Conservation (phyloP, 1,139 yeast genomes). For the Magnusiomyces ingens region DNA sequence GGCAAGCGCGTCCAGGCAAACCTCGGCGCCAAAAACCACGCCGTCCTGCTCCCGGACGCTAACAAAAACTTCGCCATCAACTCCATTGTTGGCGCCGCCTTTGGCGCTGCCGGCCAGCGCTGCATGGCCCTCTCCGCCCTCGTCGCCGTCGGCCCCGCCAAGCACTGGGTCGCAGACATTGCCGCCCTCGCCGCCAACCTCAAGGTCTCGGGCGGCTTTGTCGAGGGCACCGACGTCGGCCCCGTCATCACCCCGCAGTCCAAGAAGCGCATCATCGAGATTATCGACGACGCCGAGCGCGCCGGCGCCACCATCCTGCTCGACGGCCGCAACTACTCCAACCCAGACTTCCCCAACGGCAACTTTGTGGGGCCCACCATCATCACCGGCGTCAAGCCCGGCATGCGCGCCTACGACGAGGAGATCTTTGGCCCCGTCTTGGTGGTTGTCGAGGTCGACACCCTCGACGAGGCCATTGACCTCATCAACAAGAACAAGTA, state of each 20-base stretch:
- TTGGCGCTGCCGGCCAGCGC: slow-evolving; percentile 83
- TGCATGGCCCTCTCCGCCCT: slow-evolving; percentile 77
- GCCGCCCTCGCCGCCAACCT: slow-evolving; percentile 52
- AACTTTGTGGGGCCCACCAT: slow-evolving; percentile 73
- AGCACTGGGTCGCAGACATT: slow-evolving; percentile 58
- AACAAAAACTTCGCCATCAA: slow-evolving; percentile 58
- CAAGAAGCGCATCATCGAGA: slow-evolving; percentile 46
- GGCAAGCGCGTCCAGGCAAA: slow-evolving; percentile 77
- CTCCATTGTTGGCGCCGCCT: slow-evolving; percentile 69
- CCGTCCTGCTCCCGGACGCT: slow-evolving; percentile 68
- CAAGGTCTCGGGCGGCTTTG: slow-evolving; percentile 63
- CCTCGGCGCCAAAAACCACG: slow-evolving; percentile 73
- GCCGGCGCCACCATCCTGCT: slow-evolving; percentile 52
- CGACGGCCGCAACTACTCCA: slow-evolving; percentile 55
- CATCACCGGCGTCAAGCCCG: slow-evolving; percentile 56
- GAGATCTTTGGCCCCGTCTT: slow-evolving; percentile 77
- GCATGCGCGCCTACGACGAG: slow-evolving; percentile 65
- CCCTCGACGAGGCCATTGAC: slow-evolving; percentile 66
- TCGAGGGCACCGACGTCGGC: slow-evolving; percentile 55
- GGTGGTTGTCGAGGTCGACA: slow-evolving; percentile 55
- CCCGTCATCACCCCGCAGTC: slow-evolving; percentile 63
- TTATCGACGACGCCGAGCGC: slow-evolving; percentile 50
- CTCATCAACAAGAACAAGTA: slow-evolving; percentile 59
- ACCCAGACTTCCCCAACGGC: slow-evolving; percentile 54
- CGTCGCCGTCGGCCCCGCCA: slow-evolving; percentile 67